Evolutionary conservation across 345 rosid species (phyloP), one percentile per base, ranked within the genome.

Genomic region (Salix dunnii): DNA sequence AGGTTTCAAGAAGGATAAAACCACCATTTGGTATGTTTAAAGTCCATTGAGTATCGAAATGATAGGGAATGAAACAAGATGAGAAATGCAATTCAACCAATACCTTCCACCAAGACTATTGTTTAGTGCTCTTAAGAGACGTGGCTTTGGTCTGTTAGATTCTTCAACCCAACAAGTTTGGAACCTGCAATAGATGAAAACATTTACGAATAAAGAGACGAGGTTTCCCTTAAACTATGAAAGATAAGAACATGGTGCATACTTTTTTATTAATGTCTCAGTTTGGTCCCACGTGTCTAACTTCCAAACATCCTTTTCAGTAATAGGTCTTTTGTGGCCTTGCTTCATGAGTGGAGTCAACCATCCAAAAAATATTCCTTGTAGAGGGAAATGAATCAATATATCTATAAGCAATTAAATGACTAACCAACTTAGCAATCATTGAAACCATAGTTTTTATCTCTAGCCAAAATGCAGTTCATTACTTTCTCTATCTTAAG

Each of bases 251-350:
- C 14, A 23, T 7, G 67, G 53, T 12, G 18, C 78, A n/a, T 36
- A 79, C 82, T 53, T 79, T 36, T 63, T 70, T 55, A 75, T 88
- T 75, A 96, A 85, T 8, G 90, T 94, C 87, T 91, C 97, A 31
- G 99, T 89, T 66, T 70, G 92, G 86, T 96, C 99, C 99, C 98
- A 94, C 25, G 88, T 83, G 80, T 96, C 99, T 72, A 96, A 83
- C 75, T 91, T 88, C 99, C 99, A 94, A 33, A 96, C 87, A 80
- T 96, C 99, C 86, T 88, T 96, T 83, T 94, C 98, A 3, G 93
- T 94, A 73, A 96, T 88, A 69, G 97, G 94, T 76, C 87, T 87
- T 85, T 87, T 86, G 20, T 91, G 91, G 62, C 97, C 99, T 81
- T 72, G 85, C 91, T 88, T 77, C 99, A 96, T 92, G 72, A 96